Evolutionary conservation across 2,329 filamentous ascomycete genomes (phyloP), one percentile per base, ranked within the genome.

Genomic region (Aspergillus arachidicola): DNA sequence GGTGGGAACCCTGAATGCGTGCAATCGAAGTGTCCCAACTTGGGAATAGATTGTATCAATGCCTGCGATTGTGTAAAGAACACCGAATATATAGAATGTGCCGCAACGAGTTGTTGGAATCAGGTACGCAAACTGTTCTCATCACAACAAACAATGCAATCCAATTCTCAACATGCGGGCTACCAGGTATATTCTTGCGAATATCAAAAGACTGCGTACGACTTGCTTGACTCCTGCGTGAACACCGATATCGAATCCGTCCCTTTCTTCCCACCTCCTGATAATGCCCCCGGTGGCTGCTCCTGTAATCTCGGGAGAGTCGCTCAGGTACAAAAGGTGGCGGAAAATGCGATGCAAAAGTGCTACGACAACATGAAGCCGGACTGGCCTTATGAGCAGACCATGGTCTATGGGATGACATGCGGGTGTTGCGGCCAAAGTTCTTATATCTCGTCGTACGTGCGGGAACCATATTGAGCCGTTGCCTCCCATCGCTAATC

Each of bases 301-400:
- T 69, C 69, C 4, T 71, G 69, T 64, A 67, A 68, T n/a, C 4
- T 69, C 0, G 62, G 59, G 1, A 60, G 64, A 26, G 38, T 66
- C 0, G 48, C 3, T 51, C 2, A 16, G 57, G 63, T 5, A 32
- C 26, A 51, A 7, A 16, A 0, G 9, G 16, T 51, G 23, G 26
- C 23, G 6, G 26, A 28, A 23, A 32, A 51, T 19, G 16, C 21
- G 12, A 12, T 51, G 16, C 7, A 32, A 3, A 19, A 19, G 7
- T 51, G 48, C 12, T 14, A 14, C 3, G 48, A 51, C 14, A n/a
- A 32, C 4, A 32, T 51, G 26, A 51, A 30, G n/a, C 26, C 10
- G 16, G 12, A 28, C 19, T 23, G 11, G 16, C 3, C 12, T 11
- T 16, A 23, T 6, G 23, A 51, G 23, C 21, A 32, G 26, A n/a